phyloP scores from a whole-genome alignment of 2,329 filamentous ascomycete species.

The Pleomassaria siparia region DNA sequence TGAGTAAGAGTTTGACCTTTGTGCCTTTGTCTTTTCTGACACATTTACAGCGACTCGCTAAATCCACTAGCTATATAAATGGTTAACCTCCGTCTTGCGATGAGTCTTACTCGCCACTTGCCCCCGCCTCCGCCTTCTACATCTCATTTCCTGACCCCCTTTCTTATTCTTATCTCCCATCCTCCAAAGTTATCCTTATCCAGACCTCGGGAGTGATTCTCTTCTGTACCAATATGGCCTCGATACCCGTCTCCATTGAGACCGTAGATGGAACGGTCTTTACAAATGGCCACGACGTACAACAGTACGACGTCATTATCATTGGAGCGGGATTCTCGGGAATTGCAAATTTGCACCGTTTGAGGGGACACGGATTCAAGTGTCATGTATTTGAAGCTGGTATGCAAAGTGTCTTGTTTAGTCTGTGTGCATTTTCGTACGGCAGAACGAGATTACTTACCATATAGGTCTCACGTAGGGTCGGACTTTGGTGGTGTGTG shows the following conservation, averaged over 20 bases:
- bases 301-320: slow-evolving; percentile 24
- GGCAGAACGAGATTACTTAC: neutral
- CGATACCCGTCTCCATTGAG: slow-evolving; percentile 4
- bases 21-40: no score
- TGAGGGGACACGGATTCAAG: slow-evolving; percentile 21
- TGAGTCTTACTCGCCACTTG: no score
- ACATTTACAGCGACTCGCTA: no score
- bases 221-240: slow-evolving; percentile 4
- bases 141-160: no score
- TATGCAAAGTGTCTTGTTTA: slow-evolving; percentile 2
- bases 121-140: no score
- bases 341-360: slow-evolving; percentile 20
- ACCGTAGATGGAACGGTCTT: neutral
- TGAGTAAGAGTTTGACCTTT: no score
- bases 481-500: slow-evolving; percentile 26
- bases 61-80: no score
- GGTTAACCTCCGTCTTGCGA: no score
- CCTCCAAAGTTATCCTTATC: neutral
- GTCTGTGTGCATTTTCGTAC: neutral
- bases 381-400: slow-evolving; percentile 25
- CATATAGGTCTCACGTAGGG: neutral
- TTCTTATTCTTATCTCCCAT: no score
- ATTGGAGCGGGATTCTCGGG: slow-evolving; percentile 33
- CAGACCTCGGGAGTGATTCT: no score
- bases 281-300: neutral